Evolutionary conservation across 352 stramenopile genomes (phyloP), one percentile per base, ranked within the genome.

Genomic region (Phytophthora nicotianae): DNA sequence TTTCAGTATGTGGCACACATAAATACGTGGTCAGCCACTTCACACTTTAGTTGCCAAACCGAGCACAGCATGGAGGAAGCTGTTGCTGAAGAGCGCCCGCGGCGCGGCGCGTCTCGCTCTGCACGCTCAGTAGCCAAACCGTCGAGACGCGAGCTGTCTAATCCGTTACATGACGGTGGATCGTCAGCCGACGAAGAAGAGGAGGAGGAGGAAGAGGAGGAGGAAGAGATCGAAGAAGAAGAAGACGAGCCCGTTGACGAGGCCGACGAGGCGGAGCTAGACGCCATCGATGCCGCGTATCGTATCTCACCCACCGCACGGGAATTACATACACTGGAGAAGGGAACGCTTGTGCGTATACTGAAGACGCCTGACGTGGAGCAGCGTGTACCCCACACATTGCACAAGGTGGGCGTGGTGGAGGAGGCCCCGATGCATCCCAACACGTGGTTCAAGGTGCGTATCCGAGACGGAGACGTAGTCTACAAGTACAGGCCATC

Each of bases 401-500:
- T 87, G 6, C 62, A 79, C 63, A 93, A 95, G 70, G 63, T 95
- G 21, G 87, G 87, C 17, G 65, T 92, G 17, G 85, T 95, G 26
- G 85, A 93, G 52, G 87, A 95, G 32, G 79, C 88, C 0, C 87
- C 87, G 32, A 79, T 83, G 53, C 87, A 95, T 60, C 87, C 87
- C 8, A 95, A 93, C 47, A 95, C 87, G 58, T 95, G 87, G 87
- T 93, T 91, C 57, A 89, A 85, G 57, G 87, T 95, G 58, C 78
- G 87, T 5, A 93, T 95, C 29, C 75, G 78, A 16, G 83, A 93
- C 41, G 83, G 83, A 29, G 84, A 95, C 21, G 85, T 95, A n/a
- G 81, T 93, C 56, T 93, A 93, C 73, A 95, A 93, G 65, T 95
- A 94, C 67, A 77, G 87, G 6, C 79, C 85, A 48, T 95, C 87